phyloP scores from a whole-genome alignment of 768 basidiomycete genomes.

The Kwoniella sp. region DNA sequence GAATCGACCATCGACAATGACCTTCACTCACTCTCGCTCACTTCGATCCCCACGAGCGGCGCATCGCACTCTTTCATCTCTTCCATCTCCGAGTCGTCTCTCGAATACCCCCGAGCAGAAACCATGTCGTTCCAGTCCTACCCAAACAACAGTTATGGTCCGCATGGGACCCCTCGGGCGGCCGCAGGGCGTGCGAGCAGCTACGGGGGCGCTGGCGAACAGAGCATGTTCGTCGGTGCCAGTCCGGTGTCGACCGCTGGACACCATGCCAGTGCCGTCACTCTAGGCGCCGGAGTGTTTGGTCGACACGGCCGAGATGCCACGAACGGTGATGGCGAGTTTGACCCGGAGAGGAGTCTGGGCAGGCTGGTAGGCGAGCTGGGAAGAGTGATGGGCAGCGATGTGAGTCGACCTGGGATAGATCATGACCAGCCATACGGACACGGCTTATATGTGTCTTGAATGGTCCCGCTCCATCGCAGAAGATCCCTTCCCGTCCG shows the following conservation, averaged over 20 bases:
- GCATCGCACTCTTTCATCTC: slow-evolving; percentile 15
- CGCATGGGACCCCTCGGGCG: slow-evolving; percentile 33
- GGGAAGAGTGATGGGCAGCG: slow-evolving; percentile 34
- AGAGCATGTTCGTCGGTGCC: slow-evolving; percentile 28
- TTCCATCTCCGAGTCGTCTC: slow-evolving; percentile 3
- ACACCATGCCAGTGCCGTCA: slow-evolving; percentile 84
- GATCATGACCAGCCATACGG: too few relatives aligned
- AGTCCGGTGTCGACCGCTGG: slow-evolving; percentile 67
- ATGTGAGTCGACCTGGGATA: slow-evolving; percentile 26
- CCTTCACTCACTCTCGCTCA: slow-evolving; percentile 26
- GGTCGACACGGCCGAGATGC: slow-evolving; percentile 57
- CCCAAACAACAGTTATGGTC: slow-evolving; percentile 10
- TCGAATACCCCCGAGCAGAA: slow-evolving; percentile 23
- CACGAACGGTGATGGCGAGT: slow-evolving; percentile 63
- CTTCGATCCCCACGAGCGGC: slow-evolving; percentile 18
- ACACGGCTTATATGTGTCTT: background rate
- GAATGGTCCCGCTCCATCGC: background rate
- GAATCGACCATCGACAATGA: slow-evolving; percentile 43
- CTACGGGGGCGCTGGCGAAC: slow-evolving; percentile 3
- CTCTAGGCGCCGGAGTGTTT: slow-evolving; percentile 75
- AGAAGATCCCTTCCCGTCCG: slow-evolving; percentile 19
- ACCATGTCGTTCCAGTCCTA: slow-evolving; percentile 4
- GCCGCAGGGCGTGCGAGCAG: slow-evolving; percentile 3
- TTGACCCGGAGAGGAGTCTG: slow-evolving; percentile 45
- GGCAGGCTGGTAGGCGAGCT: slow-evolving; percentile 45